Base-by-base conservation (phyloP, 495 filamentous ascomycete genomes). In the Hyaloscypha hepaticicola region DNA sequence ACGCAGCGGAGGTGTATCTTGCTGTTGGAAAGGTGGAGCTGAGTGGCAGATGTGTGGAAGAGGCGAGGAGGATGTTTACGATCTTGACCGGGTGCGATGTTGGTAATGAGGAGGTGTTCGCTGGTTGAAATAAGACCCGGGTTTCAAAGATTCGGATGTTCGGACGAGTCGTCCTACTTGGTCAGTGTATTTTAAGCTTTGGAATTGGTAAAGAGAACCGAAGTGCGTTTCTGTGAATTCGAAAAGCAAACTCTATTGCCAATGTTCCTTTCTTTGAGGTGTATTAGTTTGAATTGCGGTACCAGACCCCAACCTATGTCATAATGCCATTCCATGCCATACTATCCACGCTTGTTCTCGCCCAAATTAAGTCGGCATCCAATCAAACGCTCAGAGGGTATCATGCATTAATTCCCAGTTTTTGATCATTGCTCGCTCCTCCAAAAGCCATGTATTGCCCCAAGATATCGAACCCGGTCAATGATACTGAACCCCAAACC, bases 11-110 rank as follows among this genome's bases (percentile, higher is more conserved):
- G 62, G 75, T 69, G 9, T 77, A 75, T 61, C 49, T 29, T 9
- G 67, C 57, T 5, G 55, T 77, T 55, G 77, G 75, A 0, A 66
- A 74, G 45, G 41, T 65, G 28, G 70, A 73, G 5, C 55, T 76
- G 58, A 71, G 69, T 1, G 63, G 55, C 9, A 38, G 70, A 48
- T 76, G 73, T 53, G n/a, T 65, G 0, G 72, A 68, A 33, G 71
- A 77, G 11, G 77, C 76, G 12, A 64, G 66, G 69, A 69, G 71
- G 65, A 77, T 77, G 33, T 80, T 72, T 57, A 65, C 65, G 25
- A 64, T 78, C 50, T 73, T 81, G 12, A 78, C 76, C 0, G 78
- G 77, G 1, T 74, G 71, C 22, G 71, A 78, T 58, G 74, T 74
- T 38, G 74, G 75, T 4, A 60, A 76, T 53, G 67, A 68, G 27